These are phyloP conservation scores for Entomortierella beljakovae DNA, from an alignment of 192 early-diverging fungal species.

Conservation along the genomic window DNA sequence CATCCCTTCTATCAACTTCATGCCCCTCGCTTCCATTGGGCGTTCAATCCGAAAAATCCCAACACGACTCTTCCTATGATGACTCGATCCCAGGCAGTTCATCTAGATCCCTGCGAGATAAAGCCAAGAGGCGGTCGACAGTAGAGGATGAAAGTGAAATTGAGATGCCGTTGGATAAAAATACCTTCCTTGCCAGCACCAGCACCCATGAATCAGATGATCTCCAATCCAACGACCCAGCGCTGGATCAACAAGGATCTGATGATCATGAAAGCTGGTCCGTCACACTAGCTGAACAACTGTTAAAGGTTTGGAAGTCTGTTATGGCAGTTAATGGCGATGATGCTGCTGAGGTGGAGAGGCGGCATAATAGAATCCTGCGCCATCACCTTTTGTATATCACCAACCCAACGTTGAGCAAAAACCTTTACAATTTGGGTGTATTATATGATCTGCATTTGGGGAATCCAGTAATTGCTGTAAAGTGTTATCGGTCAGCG, in stretches of 20 bases:
- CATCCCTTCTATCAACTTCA: constrained; percentile 22
- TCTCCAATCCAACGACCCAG: not conserved
- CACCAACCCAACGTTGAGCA: constrained; percentile 35
- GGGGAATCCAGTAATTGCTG: constrained; percentile 13
- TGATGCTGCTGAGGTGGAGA: not conserved
- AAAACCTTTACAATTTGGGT: constrained; percentile 45
- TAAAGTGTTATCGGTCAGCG: constrained; percentile 26
- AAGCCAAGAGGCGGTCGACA: constrained; percentile 1
- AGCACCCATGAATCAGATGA: not conserved
- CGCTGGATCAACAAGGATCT: not conserved
- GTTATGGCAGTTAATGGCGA: not conserved
- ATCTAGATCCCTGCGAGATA: not conserved
- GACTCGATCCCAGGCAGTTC: not conserved
- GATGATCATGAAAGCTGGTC: constrained; percentile 33
- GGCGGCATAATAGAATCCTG: constrained; percentile 19
- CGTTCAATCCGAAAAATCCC: no score
- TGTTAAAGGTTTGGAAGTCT: constrained; percentile 23
- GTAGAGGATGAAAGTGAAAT: constrained; percentile 13
- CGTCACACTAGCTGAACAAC: constrained; percentile 9
- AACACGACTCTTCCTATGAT: not conserved
- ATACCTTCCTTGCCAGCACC: not conserved
- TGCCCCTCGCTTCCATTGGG: constrained; percentile 28
- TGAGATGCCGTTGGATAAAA: not conserved
- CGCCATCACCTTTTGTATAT: constrained; percentile 38
- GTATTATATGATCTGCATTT: constrained; percentile 36